Evolutionary conservation across 2,329 filamentous ascomycete genomes (phyloP).

Genomic region (Chrysoporthe cubensis): DNA sequence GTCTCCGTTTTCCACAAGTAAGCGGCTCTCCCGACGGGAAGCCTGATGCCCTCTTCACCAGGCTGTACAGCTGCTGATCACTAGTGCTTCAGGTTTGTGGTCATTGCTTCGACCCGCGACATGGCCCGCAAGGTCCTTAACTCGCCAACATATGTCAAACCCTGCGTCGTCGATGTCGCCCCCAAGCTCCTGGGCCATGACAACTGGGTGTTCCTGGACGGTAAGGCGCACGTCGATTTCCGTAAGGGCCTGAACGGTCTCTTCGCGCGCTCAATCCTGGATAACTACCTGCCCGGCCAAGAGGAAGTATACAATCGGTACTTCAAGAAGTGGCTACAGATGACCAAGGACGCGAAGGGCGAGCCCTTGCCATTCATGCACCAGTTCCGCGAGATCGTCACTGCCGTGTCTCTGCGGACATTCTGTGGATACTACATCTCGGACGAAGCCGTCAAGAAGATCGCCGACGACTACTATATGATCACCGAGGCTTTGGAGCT

Average conservation of each 20-base stretch:
- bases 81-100: constrained; percentile 73
- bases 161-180: constrained; percentile 92
- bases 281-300: constrained; percentile 86
- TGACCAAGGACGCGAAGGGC: constrained; percentile 72
- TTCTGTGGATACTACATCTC: constrained; percentile 96
- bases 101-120: constrained; percentile 93
- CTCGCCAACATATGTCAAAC: constrained; percentile 88
- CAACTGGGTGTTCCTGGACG: constrained; percentile 98
- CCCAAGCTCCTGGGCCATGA: constrained; percentile 88
- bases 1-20: constrained; percentile 99
- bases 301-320: constrained; percentile 90
- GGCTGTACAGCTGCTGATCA: constrained; percentile 21
- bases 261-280: constrained; percentile 89
- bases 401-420: constrained; percentile 92
- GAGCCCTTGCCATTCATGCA: constrained; percentile 87
- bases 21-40: constrained; percentile 36
- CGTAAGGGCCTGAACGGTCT: constrained; percentile 94
- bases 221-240: constrained; percentile 93
- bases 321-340: constrained; percentile 76
- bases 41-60: background rate
- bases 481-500: constrained; percentile 95
- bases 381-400: constrained; percentile 92
- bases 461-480: constrained; percentile 94
- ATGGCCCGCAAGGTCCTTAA: constrained; percentile 98
- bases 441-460: constrained; percentile 87